These are phyloP conservation scores for Coemansia sp. DNA, from an alignment of 192 early-diverging fungal genomes.

Conservation along the genomic window DNA sequence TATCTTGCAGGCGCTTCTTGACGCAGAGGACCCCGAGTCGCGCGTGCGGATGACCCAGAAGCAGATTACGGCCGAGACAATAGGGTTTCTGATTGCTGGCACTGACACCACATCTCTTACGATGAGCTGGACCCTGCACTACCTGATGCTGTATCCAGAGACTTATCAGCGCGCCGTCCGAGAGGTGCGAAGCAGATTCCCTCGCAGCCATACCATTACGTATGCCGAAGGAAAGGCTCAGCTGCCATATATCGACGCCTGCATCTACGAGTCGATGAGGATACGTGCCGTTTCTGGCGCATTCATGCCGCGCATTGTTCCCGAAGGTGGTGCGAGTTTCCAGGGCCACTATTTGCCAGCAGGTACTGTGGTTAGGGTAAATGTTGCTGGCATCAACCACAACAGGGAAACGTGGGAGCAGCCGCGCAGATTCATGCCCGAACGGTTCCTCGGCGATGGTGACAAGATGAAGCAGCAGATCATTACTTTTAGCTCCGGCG, in stretches of 20 bases:
- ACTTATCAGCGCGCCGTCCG: slow-evolving; percentile 13
- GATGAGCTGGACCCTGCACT: slow-evolving; percentile 40
- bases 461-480: too few relatives aligned
- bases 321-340: slow-evolving; percentile 34
- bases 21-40: too few relatives aligned
- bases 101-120: slow-evolving; percentile 42
- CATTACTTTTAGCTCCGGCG: too few relatives aligned
- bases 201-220: slow-evolving; percentile 25
- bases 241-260: slow-evolving; percentile 46
- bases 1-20: slow-evolving; percentile 43
- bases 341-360: slow-evolving; percentile 39
- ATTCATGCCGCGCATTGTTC: slow-evolving; percentile 25
- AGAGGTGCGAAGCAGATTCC: slow-evolving; percentile 36
- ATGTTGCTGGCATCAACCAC: slow-evolving; percentile 29
- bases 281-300: slow-evolving; percentile 25
- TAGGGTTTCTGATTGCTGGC: slow-evolving; percentile 32
- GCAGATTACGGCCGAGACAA: slow-evolving; percentile 35
- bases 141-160: slow-evolving; percentile 33
- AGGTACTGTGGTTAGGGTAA: slow-evolving; percentile 20
- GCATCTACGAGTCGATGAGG: slow-evolving; percentile 47
- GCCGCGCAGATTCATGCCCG: slow-evolving; percentile 34
- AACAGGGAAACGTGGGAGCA: slow-evolving; percentile 22
- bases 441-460: too few relatives aligned
- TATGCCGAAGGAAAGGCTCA: slow-evolving; percentile 32
- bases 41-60: slow-evolving; percentile 29